Evolutionary conservation across 2,329 filamentous ascomycete genomes (phyloP).

Genomic region (Trichoderma breve): DNA sequence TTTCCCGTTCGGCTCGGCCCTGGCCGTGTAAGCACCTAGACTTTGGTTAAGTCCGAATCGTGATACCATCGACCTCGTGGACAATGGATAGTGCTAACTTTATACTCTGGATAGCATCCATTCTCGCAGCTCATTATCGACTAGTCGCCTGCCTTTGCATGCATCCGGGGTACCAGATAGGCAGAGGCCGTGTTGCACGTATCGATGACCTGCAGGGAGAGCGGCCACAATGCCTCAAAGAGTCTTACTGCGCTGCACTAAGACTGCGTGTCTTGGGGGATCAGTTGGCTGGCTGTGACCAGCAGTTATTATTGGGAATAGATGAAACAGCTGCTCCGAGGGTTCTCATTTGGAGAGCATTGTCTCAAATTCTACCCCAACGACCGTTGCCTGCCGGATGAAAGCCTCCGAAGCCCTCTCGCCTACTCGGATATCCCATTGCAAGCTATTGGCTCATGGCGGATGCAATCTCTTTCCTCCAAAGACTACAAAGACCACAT

Average conservation of each 20-base stretch:
- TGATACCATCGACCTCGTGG: neutral
- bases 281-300: neutral
- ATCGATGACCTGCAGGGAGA: neutral
- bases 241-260: neutral
- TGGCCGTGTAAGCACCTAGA: conserved; percentile 15
- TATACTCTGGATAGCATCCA: neutral
- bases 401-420: neutral
- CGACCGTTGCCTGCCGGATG: neutral
- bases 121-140: neutral
- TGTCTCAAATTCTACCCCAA: neutral
- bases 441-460: neutral
- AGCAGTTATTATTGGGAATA: neutral
- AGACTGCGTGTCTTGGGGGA: neutral
- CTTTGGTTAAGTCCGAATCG: neutral
- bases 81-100: neutral
- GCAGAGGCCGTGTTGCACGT: neutral
- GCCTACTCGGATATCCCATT: neutral
- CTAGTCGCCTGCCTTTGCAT: neutral
- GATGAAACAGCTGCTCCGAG: neutral
- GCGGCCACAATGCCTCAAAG: neutral
- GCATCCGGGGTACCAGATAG: neutral
- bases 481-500: neutral
- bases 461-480: neutral
- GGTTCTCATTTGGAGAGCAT: neutral
- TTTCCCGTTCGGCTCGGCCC: conserved; percentile 11